Conservation (phyloP, 2,329 filamentous ascomycete genomes). For the Botryosphaeria dothidea region DNA sequence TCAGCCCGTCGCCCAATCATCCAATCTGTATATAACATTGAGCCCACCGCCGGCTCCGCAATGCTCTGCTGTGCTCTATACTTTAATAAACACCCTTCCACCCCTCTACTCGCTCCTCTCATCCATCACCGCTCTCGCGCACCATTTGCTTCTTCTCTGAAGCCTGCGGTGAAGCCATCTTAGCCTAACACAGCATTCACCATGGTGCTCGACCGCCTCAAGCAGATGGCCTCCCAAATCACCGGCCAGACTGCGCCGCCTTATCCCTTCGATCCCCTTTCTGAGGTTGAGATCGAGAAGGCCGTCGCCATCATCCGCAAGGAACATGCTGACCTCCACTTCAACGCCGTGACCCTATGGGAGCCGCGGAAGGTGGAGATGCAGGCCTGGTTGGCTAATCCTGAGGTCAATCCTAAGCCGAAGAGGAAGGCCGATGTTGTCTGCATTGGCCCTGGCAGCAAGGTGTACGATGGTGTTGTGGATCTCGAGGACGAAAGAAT, state of each 20-base stretch:
- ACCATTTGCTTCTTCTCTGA: not conserved
- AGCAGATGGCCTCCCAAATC: conserved; percentile 64
- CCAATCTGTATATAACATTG: not conserved
- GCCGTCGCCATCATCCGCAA: conserved; percentile 69
- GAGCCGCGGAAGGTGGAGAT: conserved; percentile 86
- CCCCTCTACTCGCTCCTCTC: not conserved
- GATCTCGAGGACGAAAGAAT: conserved; percentile 69
- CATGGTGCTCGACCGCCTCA: conserved; percentile 65
- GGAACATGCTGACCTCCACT: conserved; percentile 70
- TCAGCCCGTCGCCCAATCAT: not conserved
- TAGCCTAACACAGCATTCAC: conserved; percentile 19
- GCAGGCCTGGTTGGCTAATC: conserved; percentile 73
- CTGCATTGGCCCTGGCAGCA: conserved; percentile 75
- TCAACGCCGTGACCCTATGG: conserved; percentile 82
- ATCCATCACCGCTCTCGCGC: not conserved
- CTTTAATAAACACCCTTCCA: not conserved
- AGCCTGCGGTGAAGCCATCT: not conserved
- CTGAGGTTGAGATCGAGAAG: conserved; percentile 69
- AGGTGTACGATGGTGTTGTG: conserved; percentile 80
- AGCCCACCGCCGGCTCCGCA: not conserved
- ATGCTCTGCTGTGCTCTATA: not conserved
- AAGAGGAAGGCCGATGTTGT: conserved; percentile 78
- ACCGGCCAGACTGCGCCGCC: conserved; percentile 55
- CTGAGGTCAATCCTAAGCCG: conserved; percentile 62
- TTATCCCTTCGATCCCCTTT: conserved; percentile 79